Conservation (phyloP, 352 stramenopile genomes). For the Phytophthora lateralis region DNA sequence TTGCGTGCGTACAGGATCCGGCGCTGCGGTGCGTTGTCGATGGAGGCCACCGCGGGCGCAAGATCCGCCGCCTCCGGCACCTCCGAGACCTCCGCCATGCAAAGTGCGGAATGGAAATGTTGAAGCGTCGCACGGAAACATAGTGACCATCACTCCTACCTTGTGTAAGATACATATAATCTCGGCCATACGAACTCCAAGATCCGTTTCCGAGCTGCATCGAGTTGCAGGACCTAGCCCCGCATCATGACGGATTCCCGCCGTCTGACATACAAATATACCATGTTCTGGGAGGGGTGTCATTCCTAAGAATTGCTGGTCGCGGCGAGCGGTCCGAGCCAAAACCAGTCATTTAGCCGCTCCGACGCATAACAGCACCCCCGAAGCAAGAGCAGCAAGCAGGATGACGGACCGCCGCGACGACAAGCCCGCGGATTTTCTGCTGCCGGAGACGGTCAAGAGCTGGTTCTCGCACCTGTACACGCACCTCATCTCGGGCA, state of each 20-base stretch:
- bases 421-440: conserved; percentile 87
- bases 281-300: conserved; percentile 26
- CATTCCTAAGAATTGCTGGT: conserved; percentile 33
- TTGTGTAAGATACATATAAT: conserved; percentile 4
- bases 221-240: conserved; percentile 3
- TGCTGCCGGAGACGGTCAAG: conserved; percentile 89
- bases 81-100: conserved; percentile 17
- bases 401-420: conserved; percentile 72
- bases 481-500: conserved; percentile 84
- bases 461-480: conserved; percentile 90
- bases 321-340: conserved; percentile 23
- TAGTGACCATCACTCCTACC: conserved; percentile 10
- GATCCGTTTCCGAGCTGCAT: too few species aligned
- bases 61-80: conserved; percentile 5
- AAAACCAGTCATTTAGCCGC: conserved; percentile 56
- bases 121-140: conserved; percentile 14
- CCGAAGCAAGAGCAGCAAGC: conserved; percentile 12
- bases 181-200: conserved; percentile 19
- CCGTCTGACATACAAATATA: conserved; percentile 31
- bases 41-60: neutral
- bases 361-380: conserved; percentile 14
- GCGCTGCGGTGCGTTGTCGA: conserved; percentile 23
- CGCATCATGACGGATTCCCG: neutral
- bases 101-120: conserved; percentile 6
- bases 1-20: conserved; percentile 44